Conservation (phyloP, 164 flowering plant species). For the grape (Vitis vinifera) region ASM3070453v1 NC_081806.1:5251501-5252000, state of each 20-base stretch:
- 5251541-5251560: conserved; percentile 48
- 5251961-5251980: conserved; percentile 14
- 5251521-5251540: conserved; percentile 55
- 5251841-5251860: conserved; percentile 39
- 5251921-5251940: conserved; percentile 60
- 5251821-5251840: conserved; percentile 44
- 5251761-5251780: conserved; percentile 44
- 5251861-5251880: conserved; percentile 36
- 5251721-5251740: conserved; percentile 70
- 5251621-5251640: conserved; percentile 48
- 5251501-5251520: conserved; percentile 45
- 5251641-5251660: conserved; percentile 30
- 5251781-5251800: conserved; percentile 45
- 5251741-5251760: conserved; percentile 41
- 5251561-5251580: conserved; percentile 49
- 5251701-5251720: conserved; percentile 63
- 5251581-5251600: conserved; percentile 20
- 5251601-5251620: conserved; percentile 39
- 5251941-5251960: conserved; percentile 47
- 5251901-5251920: conserved; percentile 40
- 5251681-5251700: conserved; percentile 53
- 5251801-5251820: conserved; percentile 26
- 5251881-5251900: conserved; percentile 33
- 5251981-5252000: conserved; percentile 21
- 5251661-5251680: conserved; percentile 11